Base-by-base conservation (phyloP, 805 yeast species). In the Starmerella sirachaensis region DNA sequence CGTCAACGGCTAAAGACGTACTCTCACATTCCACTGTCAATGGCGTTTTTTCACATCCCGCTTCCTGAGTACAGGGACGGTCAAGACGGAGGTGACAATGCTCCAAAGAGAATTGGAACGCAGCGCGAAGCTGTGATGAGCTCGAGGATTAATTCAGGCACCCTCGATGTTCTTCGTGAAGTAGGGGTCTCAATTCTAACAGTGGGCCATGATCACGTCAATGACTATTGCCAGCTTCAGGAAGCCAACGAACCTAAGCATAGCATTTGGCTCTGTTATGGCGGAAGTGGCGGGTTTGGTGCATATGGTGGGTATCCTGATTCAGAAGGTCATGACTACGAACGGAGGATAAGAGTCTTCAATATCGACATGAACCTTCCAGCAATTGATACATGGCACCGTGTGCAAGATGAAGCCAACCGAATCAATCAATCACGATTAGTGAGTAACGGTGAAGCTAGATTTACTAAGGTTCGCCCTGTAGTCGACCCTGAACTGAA, bases 31-130 rank as follows among this genome's bases (percentile, higher is more conserved):
- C 77, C 72, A 26, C 52, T 82, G 44, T 68, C 84, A 10, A 75
- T 91, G 84, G 94, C 93, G 1, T 88, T 91, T 51, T 81, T 86
- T 67, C 98, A 91, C 55, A 86, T 91, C 21, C 98, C 98, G 0
- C 48, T 86, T 13, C 91, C 94, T 1, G 97, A 91, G 57, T 86
- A 74, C 56, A 60, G 74, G 40, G 67, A 78, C 7, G 41, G 34
- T 9, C 9, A 18, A 16, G 32, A 19, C 16, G 28, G 31, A 8
- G 20, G 17, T 43, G 44, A 57, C 6, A 50, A 40, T 4, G 48
- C 40, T 11, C 48, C 47, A 17, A 62, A 66, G 8, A 49, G 66
- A n/a, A 63, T 77, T 5, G 98, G 98, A 0, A 57, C 59, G 18
- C 59, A 56, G 34, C 70, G 71, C 40, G 98, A 91, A 60, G 78